Percentiles rank a stretch among this genome's conserved stretches.
phyloP scores from a whole-genome alignment of 2,329 filamentous ascomycete species.

The Incumbomyces delicatus region DNA sequence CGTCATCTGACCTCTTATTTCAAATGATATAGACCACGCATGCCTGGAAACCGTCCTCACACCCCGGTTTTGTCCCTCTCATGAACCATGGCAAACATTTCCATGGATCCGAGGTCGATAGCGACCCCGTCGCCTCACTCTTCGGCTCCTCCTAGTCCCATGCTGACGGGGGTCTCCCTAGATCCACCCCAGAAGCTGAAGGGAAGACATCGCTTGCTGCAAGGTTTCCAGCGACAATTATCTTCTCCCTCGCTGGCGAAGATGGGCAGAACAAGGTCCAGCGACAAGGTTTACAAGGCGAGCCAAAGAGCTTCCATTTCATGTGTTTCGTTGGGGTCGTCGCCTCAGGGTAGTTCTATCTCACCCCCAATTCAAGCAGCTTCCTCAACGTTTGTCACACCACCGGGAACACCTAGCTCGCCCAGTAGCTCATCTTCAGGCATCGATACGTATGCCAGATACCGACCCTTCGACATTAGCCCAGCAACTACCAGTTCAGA shows the following conservation, averaged over 20 bases:
- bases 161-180: conserved; percentile 9
- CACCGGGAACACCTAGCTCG: conserved; percentile 43
- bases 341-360: conserved; percentile 44
- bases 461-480: conserved; percentile 37
- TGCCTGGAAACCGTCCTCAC: not conserved
- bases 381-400: conserved; percentile 46
- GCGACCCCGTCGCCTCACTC: conserved; percentile 3
- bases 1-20: not conserved
- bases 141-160: conserved; percentile 3
- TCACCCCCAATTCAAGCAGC: conserved; percentile 46
- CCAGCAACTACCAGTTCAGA: conserved; percentile 42
- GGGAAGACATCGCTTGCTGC: conserved; percentile 59
- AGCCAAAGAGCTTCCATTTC: conserved; percentile 54
- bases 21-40: not conserved
- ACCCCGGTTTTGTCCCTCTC: not conserved
- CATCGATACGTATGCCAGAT: conserved; percentile 45
- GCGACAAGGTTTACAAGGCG: conserved; percentile 50
- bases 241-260: conserved; percentile 65
- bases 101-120: not conserved
- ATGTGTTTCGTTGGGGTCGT: conserved; percentile 51
- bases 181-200: conserved; percentile 50
- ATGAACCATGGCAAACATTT: not conserved
- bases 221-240: conserved; percentile 68
- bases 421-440: conserved; percentile 38
- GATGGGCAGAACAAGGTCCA: conserved; percentile 54